Evolutionary conservation across 495 filamentous ascomycete species (phyloP).

Genomic region (Hyaloscypha finlandica): DNA sequence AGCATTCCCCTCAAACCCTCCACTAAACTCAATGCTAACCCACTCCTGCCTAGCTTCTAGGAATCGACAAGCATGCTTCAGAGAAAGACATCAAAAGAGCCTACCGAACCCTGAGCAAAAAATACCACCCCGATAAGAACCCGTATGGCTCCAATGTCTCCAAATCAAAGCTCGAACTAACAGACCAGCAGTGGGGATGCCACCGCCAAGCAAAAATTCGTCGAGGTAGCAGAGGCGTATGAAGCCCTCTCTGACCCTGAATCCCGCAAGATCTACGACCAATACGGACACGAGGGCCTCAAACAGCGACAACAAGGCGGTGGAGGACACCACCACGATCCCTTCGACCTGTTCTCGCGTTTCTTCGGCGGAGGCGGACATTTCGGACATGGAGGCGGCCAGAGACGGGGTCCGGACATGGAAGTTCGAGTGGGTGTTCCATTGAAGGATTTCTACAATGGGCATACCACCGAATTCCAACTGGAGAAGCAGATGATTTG

Average conservation of each 20-base stretch:
- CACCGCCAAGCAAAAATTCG: conserved; percentile 86
- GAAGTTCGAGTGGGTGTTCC: conserved; percentile 84
- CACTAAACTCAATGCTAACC: conserved; percentile 13
- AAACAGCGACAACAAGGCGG: conserved; percentile 79
- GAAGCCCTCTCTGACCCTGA: conserved; percentile 84
- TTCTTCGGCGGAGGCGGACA: conserved; percentile 94
- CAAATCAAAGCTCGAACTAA: neutral
- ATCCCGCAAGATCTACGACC: conserved; percentile 89
- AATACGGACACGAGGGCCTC: conserved; percentile 89
- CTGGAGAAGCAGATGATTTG: conserved; percentile 96
- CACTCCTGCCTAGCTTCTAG: conserved; percentile 59
- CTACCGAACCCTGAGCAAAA: conserved; percentile 90
- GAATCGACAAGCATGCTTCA: conserved; percentile 75
- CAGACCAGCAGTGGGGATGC: conserved; percentile 62
- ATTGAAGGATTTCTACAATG: conserved; percentile 91
- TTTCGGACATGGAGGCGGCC: conserved; percentile 69
- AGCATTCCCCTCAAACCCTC: neutral
- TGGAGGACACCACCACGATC: conserved; percentile 69
- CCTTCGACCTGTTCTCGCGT: conserved; percentile 94
- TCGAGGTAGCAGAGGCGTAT: conserved; percentile 94
- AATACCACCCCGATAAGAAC: conserved; percentile 98
- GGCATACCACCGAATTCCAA: conserved; percentile 77
- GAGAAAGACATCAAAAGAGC: conserved; percentile 96
- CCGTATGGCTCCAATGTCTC: conserved; percentile 55
- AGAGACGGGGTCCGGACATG: conserved; percentile 85